A percentile compares a stretch with the other conserved stretches of the same genome.
Evolutionary conservation across 2,329 filamentous ascomycete genomes (phyloP).

Genomic region (Didymella sp.): DNA sequence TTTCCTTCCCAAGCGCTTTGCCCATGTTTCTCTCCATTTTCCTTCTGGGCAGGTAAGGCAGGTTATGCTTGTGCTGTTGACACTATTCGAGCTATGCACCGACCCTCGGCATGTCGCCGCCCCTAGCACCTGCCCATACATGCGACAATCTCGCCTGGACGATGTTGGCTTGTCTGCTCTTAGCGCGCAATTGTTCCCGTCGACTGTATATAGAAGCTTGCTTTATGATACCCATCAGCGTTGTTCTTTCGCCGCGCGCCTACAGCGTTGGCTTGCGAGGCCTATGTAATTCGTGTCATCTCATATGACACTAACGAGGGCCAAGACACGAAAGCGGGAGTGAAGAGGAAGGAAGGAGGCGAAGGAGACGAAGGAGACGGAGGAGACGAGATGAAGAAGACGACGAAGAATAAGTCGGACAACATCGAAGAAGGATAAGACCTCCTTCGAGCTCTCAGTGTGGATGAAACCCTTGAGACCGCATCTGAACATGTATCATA

Average conservation of each 20-base stretch:
- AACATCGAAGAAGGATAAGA: conserved; percentile 4
- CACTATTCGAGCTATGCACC: conserved; percentile 14
- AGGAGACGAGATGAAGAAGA: not conserved
- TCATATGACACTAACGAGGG: not conserved
- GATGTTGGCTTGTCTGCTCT: not conserved
- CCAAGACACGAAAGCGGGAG: not conserved
- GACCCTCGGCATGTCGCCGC: conserved; percentile 6
- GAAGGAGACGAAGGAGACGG: not conserved
- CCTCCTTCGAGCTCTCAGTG: conserved; percentile 4
- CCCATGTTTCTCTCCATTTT: conserved; percentile 21
- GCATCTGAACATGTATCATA: conserved; percentile 17
- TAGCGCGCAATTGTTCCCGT: conserved; percentile 4
- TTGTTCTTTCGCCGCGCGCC: conserved; percentile 6
- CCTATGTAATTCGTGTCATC: not conserved
- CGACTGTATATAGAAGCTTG: conserved; percentile 20
- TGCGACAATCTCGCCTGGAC: conserved; percentile 11
- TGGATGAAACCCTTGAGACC: conserved; percentile 19
- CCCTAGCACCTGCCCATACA: conserved; percentile 27
- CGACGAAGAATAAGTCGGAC: not conserved
- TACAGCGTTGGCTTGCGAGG: not conserved
- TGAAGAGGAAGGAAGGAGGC: not conserved
- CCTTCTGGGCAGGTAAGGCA: conserved; percentile 29
- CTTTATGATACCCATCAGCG: conserved; percentile 22
- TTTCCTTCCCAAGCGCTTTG: conserved; percentile 21
- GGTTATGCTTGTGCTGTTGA: conserved; percentile 30